phyloP scores from a whole-genome alignment of 106 monocot species.

The Gastrodia elata region DNA sequence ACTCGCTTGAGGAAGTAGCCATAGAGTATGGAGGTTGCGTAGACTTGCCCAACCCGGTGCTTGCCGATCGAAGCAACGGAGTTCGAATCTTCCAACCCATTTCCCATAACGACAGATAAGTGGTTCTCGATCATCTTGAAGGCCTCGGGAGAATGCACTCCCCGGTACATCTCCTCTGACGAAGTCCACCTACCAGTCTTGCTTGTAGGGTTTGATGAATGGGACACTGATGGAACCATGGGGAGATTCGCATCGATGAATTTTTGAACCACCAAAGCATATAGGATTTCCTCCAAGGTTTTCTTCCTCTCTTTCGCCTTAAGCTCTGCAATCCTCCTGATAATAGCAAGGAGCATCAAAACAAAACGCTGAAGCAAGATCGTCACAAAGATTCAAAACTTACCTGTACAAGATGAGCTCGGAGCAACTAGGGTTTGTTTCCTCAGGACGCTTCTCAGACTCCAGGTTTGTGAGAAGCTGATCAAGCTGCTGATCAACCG shows the following conservation, averaged over 20 bases:
- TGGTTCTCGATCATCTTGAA: slow-evolving; percentile 74
- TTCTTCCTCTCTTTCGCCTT: slow-evolving; percentile 61
- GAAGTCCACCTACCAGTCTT: slow-evolving; percentile 30
- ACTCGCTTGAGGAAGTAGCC: slow-evolving; percentile 82
- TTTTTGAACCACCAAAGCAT: slow-evolving; percentile 65
- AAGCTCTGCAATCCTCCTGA: slow-evolving; percentile 72
- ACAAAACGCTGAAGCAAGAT: background rate
- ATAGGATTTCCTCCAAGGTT: slow-evolving; percentile 61
- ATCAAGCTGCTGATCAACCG: slow-evolving; percentile 74
- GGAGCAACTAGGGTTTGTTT: slow-evolving; percentile 25
- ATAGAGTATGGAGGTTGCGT: slow-evolving; percentile 76
- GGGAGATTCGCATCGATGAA: slow-evolving; percentile 63
- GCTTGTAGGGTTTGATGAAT: slow-evolving; percentile 18
- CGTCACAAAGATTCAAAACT: background rate
- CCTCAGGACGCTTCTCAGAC: slow-evolving; percentile 39
- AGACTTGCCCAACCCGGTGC: slow-evolving; percentile 64
- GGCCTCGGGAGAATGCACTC: slow-evolving; percentile 58
- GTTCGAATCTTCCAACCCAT: slow-evolving; percentile 25
- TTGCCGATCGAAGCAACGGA: slow-evolving; percentile 50
- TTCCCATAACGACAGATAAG: slow-evolving; percentile 50
- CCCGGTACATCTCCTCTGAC: slow-evolving; percentile 42
- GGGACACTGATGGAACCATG: slow-evolving; percentile 37
- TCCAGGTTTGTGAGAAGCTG: slow-evolving; percentile 61
- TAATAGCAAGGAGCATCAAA: background rate
- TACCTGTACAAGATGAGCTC: slow-evolving; percentile 51